Evolutionary conservation across 208 protist genomes (phyloP), one percentile per base, ranked within the genome.

Genomic region (Endotrypanum monterogeii): DNA sequence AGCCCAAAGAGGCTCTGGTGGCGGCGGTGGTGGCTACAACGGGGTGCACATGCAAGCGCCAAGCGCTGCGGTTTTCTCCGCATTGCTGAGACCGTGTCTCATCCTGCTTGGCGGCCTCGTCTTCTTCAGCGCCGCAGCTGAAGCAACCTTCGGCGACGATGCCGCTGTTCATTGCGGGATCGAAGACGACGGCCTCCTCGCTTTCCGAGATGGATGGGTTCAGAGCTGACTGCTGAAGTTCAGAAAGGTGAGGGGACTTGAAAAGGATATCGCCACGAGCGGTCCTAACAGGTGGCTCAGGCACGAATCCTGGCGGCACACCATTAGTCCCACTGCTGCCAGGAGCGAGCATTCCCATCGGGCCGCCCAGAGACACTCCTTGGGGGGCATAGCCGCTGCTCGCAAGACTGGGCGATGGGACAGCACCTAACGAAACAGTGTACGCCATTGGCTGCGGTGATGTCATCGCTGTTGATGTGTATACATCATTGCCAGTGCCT

Each of bases 11-110:
- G 41, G n/a, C 55, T 39, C 41, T n/a, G 70, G 70, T 2, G 32
- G 66, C 46, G 18, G 48, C 37, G 14, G 67, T 16, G 14, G 67
- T 16, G 39, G 28, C 57, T 60, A 55, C 44, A n/a, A 67, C 2
- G 25, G 76, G 65, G 41, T 71, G 61, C 4, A 76, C 37, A 46
- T 76, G 60, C 35, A 79, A 41, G 30, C 66, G 63, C 63, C 28
- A 39, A 39, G 18, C 60, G 37, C 30, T 37, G 32, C 18, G 32
- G 60, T 46, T 39, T n/a, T 7, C 60, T 20, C 60, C 60, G 46
- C 60, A 65, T 28, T n/a, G 63, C 63, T 68, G 44, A 25, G 3
- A n/a, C 28, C 23, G 67, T 32, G 37, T 51, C 2, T 35, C 67
- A 71, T 60, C 67, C 32, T n/a, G 20, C n/a, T 41, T 50, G 51